Base-by-base conservation (phyloP, 176 grass and related monocot species). In the Bonia amplexicaulis region DNA sequence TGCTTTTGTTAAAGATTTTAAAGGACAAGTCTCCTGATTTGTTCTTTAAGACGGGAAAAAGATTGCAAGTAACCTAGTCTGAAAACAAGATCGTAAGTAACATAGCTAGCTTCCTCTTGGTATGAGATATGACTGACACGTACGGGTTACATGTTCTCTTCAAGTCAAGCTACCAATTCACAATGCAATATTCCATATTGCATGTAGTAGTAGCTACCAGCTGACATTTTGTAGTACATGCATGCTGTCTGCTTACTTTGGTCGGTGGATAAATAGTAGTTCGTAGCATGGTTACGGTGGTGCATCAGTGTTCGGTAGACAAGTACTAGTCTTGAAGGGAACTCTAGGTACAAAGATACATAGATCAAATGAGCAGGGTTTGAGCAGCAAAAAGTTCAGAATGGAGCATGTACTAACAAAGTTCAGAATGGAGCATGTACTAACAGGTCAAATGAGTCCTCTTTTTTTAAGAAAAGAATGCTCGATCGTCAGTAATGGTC, bases 201-300 rank as follows among this genome's bases (percentile, higher is more conserved):
- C 64, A 71, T n/a, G 37, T 6, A 5, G 3, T 13, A 8, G 52
- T 25, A 71, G 53, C 6, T 33, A 33, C 31, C 3, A 33, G 31
- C 31, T 33, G 3, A 33, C 31, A 14, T 71, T 74, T 59, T 35
- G 29, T 25, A 9, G 72, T 6, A 20, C 20, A 4, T 6, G 6
- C 44, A 35, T 26, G 9, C 11, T 70, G 10, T 60, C 23, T 77
- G 75, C 22, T 6, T 44, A 39, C 26, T 25, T 35, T 89, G 87
- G 87, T 85, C 76, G 82, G 87, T 74, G 82, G 7, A 67, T 45
- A 68, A 81, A 81, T 81, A 81, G 46, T 87, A 27, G 55, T 31
- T 31, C 3, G 9, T 25, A 49, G 57, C 45, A 54, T 46, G 35
- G 72, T 33, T 33, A 3, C 3, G 31, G 76, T 69, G 83, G 83